Conservation (phyloP, 2,329 filamentous ascomycete genomes). For the Coniosporium tulheliwenetii region DNA sequence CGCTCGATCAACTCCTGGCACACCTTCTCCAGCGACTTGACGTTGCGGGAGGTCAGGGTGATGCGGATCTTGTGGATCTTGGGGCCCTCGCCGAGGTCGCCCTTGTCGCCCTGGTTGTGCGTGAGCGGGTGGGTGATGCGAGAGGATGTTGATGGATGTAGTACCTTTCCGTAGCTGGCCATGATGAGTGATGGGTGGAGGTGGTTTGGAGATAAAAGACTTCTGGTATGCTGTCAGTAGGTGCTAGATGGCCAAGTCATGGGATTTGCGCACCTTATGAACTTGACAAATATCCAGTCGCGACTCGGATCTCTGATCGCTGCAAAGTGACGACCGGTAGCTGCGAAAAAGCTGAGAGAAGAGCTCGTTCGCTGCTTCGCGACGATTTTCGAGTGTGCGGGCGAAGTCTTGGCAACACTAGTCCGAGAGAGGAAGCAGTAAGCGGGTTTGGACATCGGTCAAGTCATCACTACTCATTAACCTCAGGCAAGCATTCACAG, state of each 20-base stretch:
- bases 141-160: slow-evolving; percentile 8
- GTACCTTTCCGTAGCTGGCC: neutral
- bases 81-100: slow-evolving; percentile 74
- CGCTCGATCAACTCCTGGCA: slow-evolving; percentile 97
- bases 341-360: too few relatives aligned
- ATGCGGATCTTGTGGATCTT: slow-evolving; percentile 98
- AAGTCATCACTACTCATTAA: neutral
- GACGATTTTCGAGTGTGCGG: neutral
- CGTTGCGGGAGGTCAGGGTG: slow-evolving; percentile 91
- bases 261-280: neutral
- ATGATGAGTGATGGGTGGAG: slow-evolving; percentile 6
- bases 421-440: neutral
- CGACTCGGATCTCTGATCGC: slow-evolving; percentile 29
- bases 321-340: slow-evolving; percentile 39
- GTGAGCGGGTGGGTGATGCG: slow-evolving; percentile 10
- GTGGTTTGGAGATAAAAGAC: slow-evolving; percentile 1
- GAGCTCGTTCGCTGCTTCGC: neutral
- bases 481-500: neutral
- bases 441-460: slow-evolving; percentile 1
- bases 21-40: slow-evolving; percentile 92
- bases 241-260: too few relatives aligned
- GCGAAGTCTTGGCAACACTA: slow-evolving; percentile 10
- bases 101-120: slow-evolving; percentile 70
- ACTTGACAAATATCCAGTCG: slow-evolving; percentile 22
- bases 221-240: too few relatives aligned